Base-by-base conservation (phyloP, 2,329 filamentous ascomycete genomes). In the Cercospora citrullina region DNA sequence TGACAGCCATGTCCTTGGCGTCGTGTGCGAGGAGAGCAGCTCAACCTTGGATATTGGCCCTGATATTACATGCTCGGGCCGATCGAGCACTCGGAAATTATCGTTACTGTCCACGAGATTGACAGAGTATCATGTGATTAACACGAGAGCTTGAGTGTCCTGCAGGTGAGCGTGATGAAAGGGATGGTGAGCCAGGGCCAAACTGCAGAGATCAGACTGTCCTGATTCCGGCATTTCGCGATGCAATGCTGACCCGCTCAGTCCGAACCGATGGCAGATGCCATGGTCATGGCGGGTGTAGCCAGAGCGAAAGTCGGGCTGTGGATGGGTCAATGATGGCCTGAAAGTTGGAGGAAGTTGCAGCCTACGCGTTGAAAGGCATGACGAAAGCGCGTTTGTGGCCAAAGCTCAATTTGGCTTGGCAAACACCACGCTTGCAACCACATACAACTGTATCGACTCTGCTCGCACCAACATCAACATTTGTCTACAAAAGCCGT, bases 1-100 rank as follows among this genome's bases (percentile, higher is more conserved):
- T 58, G 8, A 58, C 55, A 58, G 55, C 55, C 28, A 58, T 58
- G 18, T 58, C 55, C 55, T 58, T 58, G 55, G 55, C 55, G 28
- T 26, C n/a, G 28, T 16, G 16, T 18, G 55, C 23, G 55, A 58
- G 28, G 6, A 18, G 16, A 33, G 26, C 55, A 16, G 30, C 30
- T 33, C 16, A 18, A 33, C 30, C 55, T 58, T 58, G 55, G 8
- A n/a, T 16, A 16, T 33, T 5, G 16, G 26, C 12, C 28, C 26
- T 21, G 2, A 6, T n/a, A 33, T 12, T 18, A 28, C 10, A 58
- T 18, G n/a, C 55, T 31, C 30, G 28, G 55, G 30, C 55, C 55
- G 30, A 58, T 23, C 26, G 28, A 58, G 55, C 23, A 8, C 26
- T 18, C 23, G 14, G 55, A 58, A 58, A 58, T 33, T 12, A 58